Percentiles rank a stretch among this genome's conserved stretches.
These are phyloP conservation scores for Gentiana dahurica DNA, from an alignment of 257 asterid genomes.

Conservation along the genomic window DNA sequence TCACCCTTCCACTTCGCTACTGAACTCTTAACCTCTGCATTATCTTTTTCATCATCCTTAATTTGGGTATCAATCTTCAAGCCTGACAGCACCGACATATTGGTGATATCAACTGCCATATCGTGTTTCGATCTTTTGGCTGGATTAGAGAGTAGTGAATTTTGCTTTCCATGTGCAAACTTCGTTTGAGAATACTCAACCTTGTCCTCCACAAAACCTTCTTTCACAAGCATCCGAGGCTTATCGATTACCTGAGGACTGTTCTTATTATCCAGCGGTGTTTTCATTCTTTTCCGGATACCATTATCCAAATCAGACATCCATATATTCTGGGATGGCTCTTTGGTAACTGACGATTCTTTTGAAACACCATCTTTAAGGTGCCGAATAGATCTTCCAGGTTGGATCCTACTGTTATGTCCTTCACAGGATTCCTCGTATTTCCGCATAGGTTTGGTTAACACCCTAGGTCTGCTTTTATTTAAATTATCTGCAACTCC, in stretches of 20 bases:
- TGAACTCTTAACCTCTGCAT: conserved; percentile 23
- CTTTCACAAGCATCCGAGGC: conserved; percentile 20
- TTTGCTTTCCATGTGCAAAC: conserved; percentile 36
- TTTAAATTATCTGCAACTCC: conserved; percentile 25
- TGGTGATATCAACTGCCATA: conserved; percentile 27
- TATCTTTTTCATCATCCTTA: conserved; percentile 21
- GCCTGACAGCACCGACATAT: conserved; percentile 18
- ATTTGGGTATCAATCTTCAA: conserved; percentile 23
- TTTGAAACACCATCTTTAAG: conserved; percentile 17
- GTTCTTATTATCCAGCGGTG: conserved; percentile 27
- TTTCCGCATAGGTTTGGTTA: conserved; percentile 30
- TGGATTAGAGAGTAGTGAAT: conserved; percentile 19
- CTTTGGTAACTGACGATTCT: conserved; percentile 24
- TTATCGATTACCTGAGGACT: conserved; percentile 23
- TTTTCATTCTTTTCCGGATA: conserved; percentile 29
- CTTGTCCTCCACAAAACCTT: conserved; percentile 21
- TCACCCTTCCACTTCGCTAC: conserved; percentile 28
- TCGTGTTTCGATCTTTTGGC: conserved; percentile 37
- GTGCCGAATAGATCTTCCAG: conserved; percentile 9
- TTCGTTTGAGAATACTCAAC: conserved; percentile 23
- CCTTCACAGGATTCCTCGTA: conserved; percentile 21
- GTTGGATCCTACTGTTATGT: conserved; percentile 9
- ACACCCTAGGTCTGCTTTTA: conserved; percentile 32
- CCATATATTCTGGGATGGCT: conserved; percentile 24
- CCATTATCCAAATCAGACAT: conserved; percentile 20